Conservation (phyloP, 2,329 filamentous ascomycete genomes). For the Diaporthe eres region DNA sequence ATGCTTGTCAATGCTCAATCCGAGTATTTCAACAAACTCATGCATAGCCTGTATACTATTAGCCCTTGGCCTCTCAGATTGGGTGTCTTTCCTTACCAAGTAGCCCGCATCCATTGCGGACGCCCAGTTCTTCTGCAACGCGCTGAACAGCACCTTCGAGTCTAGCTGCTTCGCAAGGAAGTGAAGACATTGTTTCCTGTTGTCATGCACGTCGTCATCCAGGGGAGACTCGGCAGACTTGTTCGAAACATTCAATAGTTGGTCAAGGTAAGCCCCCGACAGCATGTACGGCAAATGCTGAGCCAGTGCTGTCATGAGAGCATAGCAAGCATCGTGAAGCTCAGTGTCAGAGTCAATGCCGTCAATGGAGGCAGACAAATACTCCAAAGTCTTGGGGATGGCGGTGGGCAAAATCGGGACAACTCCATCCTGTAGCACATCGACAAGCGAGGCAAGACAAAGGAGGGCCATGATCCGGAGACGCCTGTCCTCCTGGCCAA, state of each 20-base stretch:
- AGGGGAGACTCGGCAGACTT: constrained; percentile 76
- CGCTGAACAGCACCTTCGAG: constrained; percentile 80
- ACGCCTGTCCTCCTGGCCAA: constrained; percentile 80
- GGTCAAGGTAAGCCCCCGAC: constrained; percentile 79
- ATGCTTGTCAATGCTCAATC: constrained; percentile 80
- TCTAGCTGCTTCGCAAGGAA: constrained; percentile 84
- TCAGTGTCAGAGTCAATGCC: constrained; percentile 68
- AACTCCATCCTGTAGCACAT: constrained; percentile 88
- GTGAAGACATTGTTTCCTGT: constrained; percentile 77
- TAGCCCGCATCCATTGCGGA: constrained; percentile 74
- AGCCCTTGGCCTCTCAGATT: constrained; percentile 43
- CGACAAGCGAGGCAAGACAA: constrained; percentile 89
- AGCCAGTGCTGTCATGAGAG: constrained; percentile 83
- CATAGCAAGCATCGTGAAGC: constrained; percentile 86
- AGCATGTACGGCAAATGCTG: constrained; percentile 93
- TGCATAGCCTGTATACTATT: constrained; percentile 68
- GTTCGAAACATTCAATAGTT: constrained; percentile 80
- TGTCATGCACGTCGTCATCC: constrained; percentile 73
- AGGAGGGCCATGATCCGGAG: constrained; percentile 88
- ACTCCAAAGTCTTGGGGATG: constrained; percentile 78
- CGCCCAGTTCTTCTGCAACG: constrained; percentile 80
- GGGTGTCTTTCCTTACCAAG: constrained; percentile 62
- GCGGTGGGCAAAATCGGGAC: constrained; percentile 85
- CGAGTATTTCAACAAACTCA: constrained; percentile 80
- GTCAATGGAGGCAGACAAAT: constrained; percentile 76